Evolutionary conservation across 176 grass and related monocot genomes (phyloP), one percentile per base, ranked within the genome.

Genomic region (Zoysia japonica): DNA sequence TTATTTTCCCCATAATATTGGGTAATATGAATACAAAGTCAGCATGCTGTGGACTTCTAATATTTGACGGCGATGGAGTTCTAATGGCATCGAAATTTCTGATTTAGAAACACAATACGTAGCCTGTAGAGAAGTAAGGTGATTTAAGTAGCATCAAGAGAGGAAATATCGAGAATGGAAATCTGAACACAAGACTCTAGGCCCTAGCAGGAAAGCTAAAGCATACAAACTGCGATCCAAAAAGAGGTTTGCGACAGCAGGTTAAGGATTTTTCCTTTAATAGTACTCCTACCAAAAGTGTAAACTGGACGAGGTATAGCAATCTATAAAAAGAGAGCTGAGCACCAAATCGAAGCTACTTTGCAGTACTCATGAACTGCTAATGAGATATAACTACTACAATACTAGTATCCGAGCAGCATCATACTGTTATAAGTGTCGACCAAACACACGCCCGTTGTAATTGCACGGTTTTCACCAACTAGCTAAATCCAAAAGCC

Each of bases 11-110:
- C 40, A 28, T 28, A 28, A 28, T 28, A 28, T 28, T 28, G 28
- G 28, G 28, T 28, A 28, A 28, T 28, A 28, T 28, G 28, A 28
- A 28, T 28, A 28, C 28, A 28, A 28, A 28, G 28, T 28, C 28
- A 28, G 28, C 28, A 28, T 50, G 11, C 11, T 66, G 38, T 37
- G n/a, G 55, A 87, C 13, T 40, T 51, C 78, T 19, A 47, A 39
- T 45, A 16, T 82, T 75, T 60, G 17, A 75, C 1, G 12, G 35
- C 6, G 75, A 39, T 47, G 61, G 52, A 73, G 8, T 48, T 7
- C 47, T 84, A 75, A 75, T 16, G 79, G 70, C 40, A 64, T 65
- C 39, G 37, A 70, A 40, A 10, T 55, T 49, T 64, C 5, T 54
- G 16, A 46, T 5, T 84, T 17, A 6, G 47, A 52, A 46, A 74